Conservation (phyloP, 2,329 filamentous ascomycete genomes). For the Alternaria consortialis region DNA sequence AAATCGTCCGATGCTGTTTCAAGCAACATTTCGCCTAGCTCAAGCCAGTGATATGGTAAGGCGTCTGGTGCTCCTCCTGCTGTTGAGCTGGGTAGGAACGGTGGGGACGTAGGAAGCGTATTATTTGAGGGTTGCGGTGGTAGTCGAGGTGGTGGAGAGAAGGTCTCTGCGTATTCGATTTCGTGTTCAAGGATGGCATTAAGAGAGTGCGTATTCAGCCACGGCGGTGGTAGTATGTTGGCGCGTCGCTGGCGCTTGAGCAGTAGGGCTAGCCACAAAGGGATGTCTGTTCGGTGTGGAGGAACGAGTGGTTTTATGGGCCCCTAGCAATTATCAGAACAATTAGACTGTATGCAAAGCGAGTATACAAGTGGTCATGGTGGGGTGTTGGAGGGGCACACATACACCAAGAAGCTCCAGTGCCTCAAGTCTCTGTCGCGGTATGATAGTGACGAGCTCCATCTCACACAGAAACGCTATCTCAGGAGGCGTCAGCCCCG, state of each 20-base stretch:
- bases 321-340: slow-evolving; percentile 66
- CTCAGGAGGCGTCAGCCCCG: slow-evolving; percentile 82
- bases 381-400: slow-evolving; percentile 50
- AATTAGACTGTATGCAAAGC: not conserved
- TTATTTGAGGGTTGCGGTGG: slow-evolving; percentile 63
- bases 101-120: slow-evolving; percentile 60
- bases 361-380: slow-evolving; percentile 20
- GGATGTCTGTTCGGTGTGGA: slow-evolving; percentile 79
- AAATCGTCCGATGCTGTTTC: slow-evolving; percentile 87
- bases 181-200: slow-evolving; percentile 82
- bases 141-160: slow-evolving; percentile 80
- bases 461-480: slow-evolving; percentile 96
- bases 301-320: slow-evolving; percentile 78
- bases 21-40: slow-evolving; percentile 86
- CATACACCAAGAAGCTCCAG: slow-evolving; percentile 86
- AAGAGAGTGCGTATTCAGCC: slow-evolving; percentile 82
- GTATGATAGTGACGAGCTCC: slow-evolving; percentile 92
- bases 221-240: slow-evolving; percentile 90
- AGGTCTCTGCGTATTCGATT: slow-evolving; percentile 72
- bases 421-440: slow-evolving; percentile 86
- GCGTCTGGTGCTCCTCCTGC: slow-evolving; percentile 72
- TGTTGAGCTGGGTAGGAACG: slow-evolving; percentile 81
- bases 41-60: slow-evolving; percentile 95
- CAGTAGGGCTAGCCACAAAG: slow-evolving; percentile 93
- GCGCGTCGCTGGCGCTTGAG: slow-evolving; percentile 93